A percentile compares a stretch with the other conserved stretches of the same genome.
Conservation (phyloP, 2,329 filamentous ascomycete genomes). For the Pestalotiopsis fici region DNA sequence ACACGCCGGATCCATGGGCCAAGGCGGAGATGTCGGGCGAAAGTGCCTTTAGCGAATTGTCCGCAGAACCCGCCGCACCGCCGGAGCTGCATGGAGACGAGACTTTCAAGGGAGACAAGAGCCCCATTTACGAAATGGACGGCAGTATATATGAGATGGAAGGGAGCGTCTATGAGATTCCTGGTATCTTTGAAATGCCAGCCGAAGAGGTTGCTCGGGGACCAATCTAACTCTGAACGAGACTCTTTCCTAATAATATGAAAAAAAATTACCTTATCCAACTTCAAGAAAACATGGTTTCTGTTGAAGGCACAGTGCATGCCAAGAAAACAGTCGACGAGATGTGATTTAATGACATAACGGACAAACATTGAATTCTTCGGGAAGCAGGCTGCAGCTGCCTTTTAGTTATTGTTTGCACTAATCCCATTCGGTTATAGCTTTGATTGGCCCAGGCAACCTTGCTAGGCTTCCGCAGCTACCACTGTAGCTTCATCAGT, state of each 20-base stretch:
- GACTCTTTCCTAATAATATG: no score
- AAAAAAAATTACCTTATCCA: no score
- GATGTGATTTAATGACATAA: no score
- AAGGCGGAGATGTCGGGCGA: background rate
- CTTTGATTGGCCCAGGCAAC: background rate
- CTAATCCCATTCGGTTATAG: background rate
- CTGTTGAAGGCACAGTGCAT: no score
- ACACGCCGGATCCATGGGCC: background rate
- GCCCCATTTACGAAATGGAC: background rate
- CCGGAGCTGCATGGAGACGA: background rate
- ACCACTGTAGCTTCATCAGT: background rate
- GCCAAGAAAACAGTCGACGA: no score
- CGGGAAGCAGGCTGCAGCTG: background rate
- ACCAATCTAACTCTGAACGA: background rate
- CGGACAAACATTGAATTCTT: no score
- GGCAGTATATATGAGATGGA: background rate
- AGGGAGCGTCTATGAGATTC: background rate
- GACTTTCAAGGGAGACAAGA: background rate
- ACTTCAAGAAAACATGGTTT: no score
- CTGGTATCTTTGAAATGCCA: background rate
- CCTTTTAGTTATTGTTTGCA: background rate
- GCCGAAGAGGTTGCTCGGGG: background rate
- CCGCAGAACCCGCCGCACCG: background rate
- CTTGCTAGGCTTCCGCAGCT: background rate
- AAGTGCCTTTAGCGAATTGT: background rate